These are phyloP conservation scores for Daucus carota DNA, from an alignment of 129 eudicot genomes.

Conservation along the genomic window DNA sequence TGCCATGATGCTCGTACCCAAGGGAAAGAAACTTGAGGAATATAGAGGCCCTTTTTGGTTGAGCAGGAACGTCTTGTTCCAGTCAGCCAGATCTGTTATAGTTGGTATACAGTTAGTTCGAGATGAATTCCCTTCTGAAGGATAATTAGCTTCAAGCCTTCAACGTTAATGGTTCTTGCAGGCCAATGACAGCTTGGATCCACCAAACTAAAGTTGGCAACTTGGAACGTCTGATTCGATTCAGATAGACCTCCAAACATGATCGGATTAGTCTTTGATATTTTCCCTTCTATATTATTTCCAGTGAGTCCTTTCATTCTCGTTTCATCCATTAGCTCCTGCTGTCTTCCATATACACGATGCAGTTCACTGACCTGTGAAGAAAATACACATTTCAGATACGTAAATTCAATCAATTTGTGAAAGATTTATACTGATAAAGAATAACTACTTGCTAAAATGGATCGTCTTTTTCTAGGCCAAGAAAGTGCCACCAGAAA, in stretches of 20 bases:
- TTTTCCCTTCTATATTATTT: conserved; percentile 10
- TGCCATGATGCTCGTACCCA: background rate
- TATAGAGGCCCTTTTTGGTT: conserved; percentile 12
- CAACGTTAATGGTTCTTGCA: conserved; percentile 6
- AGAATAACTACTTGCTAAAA: background rate
- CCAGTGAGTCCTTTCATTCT: conserved; percentile 12
- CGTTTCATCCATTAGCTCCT: conserved; percentile 34
- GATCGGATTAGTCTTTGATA: conserved; percentile 9
- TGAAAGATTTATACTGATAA: background rate
- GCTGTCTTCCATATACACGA: conserved; percentile 35
- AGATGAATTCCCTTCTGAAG: conserved; percentile 1
- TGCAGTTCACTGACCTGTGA: conserved; percentile 48
- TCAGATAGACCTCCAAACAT: conserved; percentile 2
- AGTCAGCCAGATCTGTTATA: conserved; percentile 18
- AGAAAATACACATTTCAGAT: conserved; percentile 1
- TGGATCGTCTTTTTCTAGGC: background rate
- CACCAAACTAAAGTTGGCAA: conserved; percentile 6
- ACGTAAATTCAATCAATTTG: background rate
- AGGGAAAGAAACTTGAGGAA: background rate
- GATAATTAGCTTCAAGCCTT: conserved; percentile 13
- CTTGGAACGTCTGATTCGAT: conserved; percentile 8
- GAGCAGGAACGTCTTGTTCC: conserved; percentile 29
- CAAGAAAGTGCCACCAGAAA: background rate
- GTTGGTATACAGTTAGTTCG: background rate
- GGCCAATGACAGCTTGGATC: conserved; percentile 3